These are phyloP conservation scores for Thraustotheca clavata DNA, from an alignment of 352 stramenopile genomes.

Conservation along the genomic window DNA sequence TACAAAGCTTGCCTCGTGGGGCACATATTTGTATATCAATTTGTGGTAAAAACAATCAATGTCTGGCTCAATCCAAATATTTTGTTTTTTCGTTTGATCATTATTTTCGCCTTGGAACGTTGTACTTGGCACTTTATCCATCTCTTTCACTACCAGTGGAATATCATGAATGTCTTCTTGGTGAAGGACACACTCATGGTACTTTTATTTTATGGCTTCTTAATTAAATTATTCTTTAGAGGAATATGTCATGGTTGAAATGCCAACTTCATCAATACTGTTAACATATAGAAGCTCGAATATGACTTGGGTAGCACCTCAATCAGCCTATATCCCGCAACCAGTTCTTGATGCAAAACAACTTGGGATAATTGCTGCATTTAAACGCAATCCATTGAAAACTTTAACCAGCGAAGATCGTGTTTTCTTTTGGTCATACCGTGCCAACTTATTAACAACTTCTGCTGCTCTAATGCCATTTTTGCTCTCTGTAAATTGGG, in stretches of 20 bases:
- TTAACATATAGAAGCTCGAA: constrained; percentile 16
- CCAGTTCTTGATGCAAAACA: constrained; percentile 6
- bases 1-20: constrained; percentile 8
- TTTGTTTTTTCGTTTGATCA: constrained; percentile 20
- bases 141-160: neutral
- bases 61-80: neutral
- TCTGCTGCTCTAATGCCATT: constrained; percentile 77
- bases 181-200: neutral
- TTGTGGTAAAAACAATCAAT: neutral
- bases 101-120: neutral
- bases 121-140: neutral
- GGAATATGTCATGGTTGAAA: neutral
- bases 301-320: neutral
- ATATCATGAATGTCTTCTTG: constrained; percentile 6
- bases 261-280: neutral
- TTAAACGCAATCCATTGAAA: constrained; percentile 58
- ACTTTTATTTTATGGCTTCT: neutral
- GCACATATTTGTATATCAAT: neutral
- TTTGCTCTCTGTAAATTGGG: constrained; percentile 80
- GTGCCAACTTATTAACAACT: constrained; percentile 36
- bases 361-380: constrained; percentile 35
- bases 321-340: neutral
- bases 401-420: constrained; percentile 48
- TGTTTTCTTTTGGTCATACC: constrained; percentile 63
- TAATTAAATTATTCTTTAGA: neutral